Percentiles rank a stretch among this genome's conserved stretches.
Conservation (phyloP, 768 basidiomycete species). For the Leucocoprinus leucothites region DNA sequence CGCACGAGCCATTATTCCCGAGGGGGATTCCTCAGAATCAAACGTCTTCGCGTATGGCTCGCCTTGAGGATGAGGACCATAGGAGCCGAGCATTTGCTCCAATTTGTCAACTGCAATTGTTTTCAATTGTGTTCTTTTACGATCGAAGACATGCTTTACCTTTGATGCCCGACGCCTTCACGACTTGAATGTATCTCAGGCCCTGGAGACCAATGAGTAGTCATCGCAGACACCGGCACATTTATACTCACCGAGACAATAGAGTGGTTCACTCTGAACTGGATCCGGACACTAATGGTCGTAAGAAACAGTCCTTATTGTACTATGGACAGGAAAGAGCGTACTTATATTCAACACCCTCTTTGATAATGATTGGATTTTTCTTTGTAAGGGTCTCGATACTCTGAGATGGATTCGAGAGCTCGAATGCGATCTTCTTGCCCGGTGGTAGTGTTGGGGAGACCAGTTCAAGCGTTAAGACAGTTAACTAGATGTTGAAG, state of each 20-base stretch:
- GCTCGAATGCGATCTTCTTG: constrained; percentile 65
- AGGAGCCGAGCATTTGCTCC: constrained; percentile 94
- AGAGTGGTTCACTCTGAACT: constrained; percentile 84
- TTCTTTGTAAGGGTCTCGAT: constrained; percentile 62
- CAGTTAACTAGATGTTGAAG: constrained; percentile 50
- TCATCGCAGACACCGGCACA: constrained; percentile 8
- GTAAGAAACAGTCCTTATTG: constrained; percentile 4
- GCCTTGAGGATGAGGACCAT: constrained; percentile 67
- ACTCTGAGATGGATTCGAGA: constrained; percentile 41
- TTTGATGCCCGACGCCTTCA: constrained; percentile 73
- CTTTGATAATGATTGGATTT: constrained; percentile 76
- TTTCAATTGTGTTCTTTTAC: neutral
- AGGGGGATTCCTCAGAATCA: constrained; percentile 65
- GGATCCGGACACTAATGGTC: constrained; percentile 64
- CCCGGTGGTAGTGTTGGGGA: constrained; percentile 67
- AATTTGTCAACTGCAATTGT: constrained; percentile 74
- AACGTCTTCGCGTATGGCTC: constrained; percentile 75
- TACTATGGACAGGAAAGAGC: constrained; percentile 18
- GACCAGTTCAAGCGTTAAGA: constrained; percentile 73
- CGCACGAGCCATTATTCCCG: constrained; percentile 80
- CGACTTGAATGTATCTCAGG: constrained; percentile 84
- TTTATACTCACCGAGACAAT: constrained; percentile 68
- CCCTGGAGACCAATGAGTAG: constrained; percentile 40
- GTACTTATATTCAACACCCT: constrained; percentile 88
- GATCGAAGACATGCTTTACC: constrained; percentile 38